Base-by-base conservation (phyloP, 192 early-diverging fungal species). In the Rhizophagus sp. region DNA sequence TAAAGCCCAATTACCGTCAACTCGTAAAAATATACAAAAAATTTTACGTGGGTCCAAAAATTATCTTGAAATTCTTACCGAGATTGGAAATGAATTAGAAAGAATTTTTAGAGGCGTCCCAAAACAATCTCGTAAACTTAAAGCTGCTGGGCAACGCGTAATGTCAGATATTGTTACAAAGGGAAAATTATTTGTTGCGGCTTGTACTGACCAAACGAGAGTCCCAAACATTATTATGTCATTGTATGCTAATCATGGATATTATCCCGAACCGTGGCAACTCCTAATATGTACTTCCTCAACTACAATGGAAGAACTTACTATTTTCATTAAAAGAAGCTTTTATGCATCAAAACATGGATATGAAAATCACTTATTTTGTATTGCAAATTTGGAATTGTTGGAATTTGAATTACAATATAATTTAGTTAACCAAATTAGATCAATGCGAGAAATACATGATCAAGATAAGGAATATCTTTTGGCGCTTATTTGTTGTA, bases 231-330 rank as follows among this genome's bases (percentile, higher is more conserved):
- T 73, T 12, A 73, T 80, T 17, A 64, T 80, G 72, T 80, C 79
- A 36, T 24, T 80, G 15, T 80, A 52, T 75, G 79, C 57, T 36
- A 80, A 69, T 30, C 79, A 75, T 50, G 73, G 73, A 44, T 22
- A 12, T 36, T 72, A 74, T 33, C 79, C 79, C 0, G 71, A 80
- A 64, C 72, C 79, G 10, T 80, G 71, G 79, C 44, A 80, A 50
- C 41, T 80, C 11, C 39, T 80, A n/a, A 72, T 80, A 76, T 80
- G 79, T 19, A 33, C 25, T 17, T 30, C 79, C 6, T 66, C 79
- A 36, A 80, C 79, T 39, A 80, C 79, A 15, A 63, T 44, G 6
- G 79, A 80, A 62, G 79, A 80, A 65, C 57, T 80, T 8, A 74
- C 67, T 5, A 30, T 73, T 15, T 73, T 80, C 22, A 57, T 75